phyloP scores from a whole-genome alignment of 2,329 filamentous ascomycete species.

The Pyrenochaeta sp. region DNA sequence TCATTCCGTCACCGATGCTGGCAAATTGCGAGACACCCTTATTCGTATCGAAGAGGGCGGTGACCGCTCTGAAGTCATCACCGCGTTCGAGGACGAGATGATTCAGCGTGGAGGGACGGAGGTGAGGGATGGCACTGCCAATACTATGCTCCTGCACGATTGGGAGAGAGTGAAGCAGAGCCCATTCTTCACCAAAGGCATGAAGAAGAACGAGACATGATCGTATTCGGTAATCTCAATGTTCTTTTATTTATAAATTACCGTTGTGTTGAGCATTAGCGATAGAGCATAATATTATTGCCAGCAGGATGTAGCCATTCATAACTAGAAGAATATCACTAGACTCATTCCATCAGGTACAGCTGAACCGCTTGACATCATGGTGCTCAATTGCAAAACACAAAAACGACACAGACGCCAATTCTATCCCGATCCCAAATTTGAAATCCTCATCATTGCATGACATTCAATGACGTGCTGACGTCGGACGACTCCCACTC shows the following conservation, averaged over 20 bases:
- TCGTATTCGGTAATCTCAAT: background rate
- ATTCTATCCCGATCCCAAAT: background rate
- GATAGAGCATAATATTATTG: background rate
- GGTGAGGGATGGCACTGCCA: conserved; percentile 42
- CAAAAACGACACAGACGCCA: background rate
- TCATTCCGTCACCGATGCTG: conserved; percentile 56
- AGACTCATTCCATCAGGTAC: background rate
- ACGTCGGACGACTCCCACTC: background rate
- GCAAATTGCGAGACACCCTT: conserved; percentile 49
- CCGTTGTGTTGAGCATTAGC: background rate
- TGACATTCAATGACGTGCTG: background rate
- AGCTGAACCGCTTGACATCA: background rate
- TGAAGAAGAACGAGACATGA: conserved; percentile 32
- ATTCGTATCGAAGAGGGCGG: conserved; percentile 31
- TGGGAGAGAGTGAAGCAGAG: conserved; percentile 48
- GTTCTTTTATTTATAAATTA: background rate
- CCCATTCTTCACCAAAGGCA: conserved; percentile 44
- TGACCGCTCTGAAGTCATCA: conserved; percentile 41
- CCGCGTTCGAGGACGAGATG: conserved; percentile 57
- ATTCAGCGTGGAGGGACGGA: conserved; percentile 45
- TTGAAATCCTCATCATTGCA: background rate
- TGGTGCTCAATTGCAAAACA: background rate
- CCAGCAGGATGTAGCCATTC: no score
- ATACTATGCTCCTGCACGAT: conserved; percentile 48
- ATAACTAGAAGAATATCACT: background rate